A percentile compares a stretch with the other conserved stretches of the same genome.
These are phyloP conservation scores for Dacryopinax spathularia DNA, from an alignment of 768 basidiomycete genomes.

Conservation along the genomic window DNA sequence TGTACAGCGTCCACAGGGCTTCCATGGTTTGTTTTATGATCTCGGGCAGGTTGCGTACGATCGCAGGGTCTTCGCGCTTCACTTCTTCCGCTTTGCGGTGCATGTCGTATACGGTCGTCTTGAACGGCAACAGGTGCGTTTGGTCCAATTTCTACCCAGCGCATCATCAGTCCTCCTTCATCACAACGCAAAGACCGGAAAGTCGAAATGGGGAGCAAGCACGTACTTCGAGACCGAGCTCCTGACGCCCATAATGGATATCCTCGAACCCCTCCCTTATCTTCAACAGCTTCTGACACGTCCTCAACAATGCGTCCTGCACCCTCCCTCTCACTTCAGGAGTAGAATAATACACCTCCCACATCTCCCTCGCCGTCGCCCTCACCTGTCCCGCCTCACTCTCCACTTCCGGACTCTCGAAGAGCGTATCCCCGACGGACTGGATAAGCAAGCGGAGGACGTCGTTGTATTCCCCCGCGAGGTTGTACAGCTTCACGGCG, in stretches of 20 bases:
- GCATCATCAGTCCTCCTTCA: not conserved
- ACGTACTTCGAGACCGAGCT: slow-evolving; percentile 69
- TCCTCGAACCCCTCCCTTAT: slow-evolving; percentile 70
- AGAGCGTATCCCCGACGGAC: slow-evolving; percentile 70
- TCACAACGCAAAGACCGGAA: not conserved
- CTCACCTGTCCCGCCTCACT: slow-evolving; percentile 57
- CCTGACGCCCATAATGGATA: slow-evolving; percentile 54
- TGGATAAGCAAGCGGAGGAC: slow-evolving; percentile 79
- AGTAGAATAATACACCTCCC: slow-evolving; percentile 65
- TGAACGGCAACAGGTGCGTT: slow-evolving; percentile 73
- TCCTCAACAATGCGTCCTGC: slow-evolving; percentile 51
- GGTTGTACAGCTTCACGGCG: slow-evolving; percentile 89
- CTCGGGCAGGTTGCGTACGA: slow-evolving; percentile 78
- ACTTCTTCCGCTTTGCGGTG: slow-evolving; percentile 81
- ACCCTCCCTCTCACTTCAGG: slow-evolving; percentile 59
- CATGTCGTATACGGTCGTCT: slow-evolving; percentile 71
- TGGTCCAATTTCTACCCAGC: slow-evolving; percentile 68
- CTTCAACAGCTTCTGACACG: slow-evolving; percentile 43
- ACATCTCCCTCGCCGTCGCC: slow-evolving; percentile 59
- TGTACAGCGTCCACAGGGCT: slow-evolving; percentile 67
- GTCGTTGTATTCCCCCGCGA: slow-evolving; percentile 78
- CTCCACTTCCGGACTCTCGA: slow-evolving; percentile 40
- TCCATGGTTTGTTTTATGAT: slow-evolving; percentile 90
- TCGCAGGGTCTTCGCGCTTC: slow-evolving; percentile 64
- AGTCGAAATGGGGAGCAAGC: slow-evolving; percentile 2